phyloP scores from a whole-genome alignment of 2,329 filamentous ascomycete species.

The Diaporthe velutina region DNA sequence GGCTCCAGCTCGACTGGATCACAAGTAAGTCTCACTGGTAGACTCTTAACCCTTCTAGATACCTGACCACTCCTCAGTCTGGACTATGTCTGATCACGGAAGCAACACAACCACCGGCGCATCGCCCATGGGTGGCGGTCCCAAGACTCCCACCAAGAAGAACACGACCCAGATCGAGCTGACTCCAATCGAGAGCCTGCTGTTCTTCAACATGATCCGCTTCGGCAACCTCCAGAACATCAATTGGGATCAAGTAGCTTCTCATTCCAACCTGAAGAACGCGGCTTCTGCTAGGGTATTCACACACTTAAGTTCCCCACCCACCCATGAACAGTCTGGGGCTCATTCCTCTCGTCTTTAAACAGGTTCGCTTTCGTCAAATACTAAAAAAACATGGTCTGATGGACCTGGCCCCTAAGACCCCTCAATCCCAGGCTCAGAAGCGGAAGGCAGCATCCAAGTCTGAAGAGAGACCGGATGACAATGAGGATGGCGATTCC shows the following conservation, averaged over 20 bases:
- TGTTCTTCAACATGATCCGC: constrained; percentile 38
- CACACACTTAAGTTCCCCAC: no score
- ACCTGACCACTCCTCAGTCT: neutral
- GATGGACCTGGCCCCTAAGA: neutral
- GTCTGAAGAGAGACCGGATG: neutral
- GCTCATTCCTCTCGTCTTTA: neutral
- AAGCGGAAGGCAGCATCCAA: neutral
- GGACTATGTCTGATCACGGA: neutral
- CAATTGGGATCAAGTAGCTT: constrained; percentile 29
- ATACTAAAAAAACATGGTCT: constrained; percentile 31
- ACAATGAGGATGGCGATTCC: neutral
- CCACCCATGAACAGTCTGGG: no score
- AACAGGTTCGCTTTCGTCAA: constrained; percentile 36
- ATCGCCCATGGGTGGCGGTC: neutral
- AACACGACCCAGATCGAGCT: constrained; percentile 1
- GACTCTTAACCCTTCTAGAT: neutral
- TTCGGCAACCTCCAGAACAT: constrained; percentile 1
- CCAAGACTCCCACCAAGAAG: neutral
- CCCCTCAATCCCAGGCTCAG: neutral
- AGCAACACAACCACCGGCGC: neutral
- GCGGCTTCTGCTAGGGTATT: constrained; percentile 31
- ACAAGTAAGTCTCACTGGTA: neutral
- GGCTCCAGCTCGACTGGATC: neutral
- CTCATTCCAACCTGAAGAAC: constrained; percentile 35
- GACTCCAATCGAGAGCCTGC: constrained; percentile 29